Percentiles rank a stretch among this genome's conserved stretches.
These are phyloP conservation scores for Symbiodinium pilosum DNA, from an alignment of 73 alveolate genomes.

Conservation along the genomic window DNA sequence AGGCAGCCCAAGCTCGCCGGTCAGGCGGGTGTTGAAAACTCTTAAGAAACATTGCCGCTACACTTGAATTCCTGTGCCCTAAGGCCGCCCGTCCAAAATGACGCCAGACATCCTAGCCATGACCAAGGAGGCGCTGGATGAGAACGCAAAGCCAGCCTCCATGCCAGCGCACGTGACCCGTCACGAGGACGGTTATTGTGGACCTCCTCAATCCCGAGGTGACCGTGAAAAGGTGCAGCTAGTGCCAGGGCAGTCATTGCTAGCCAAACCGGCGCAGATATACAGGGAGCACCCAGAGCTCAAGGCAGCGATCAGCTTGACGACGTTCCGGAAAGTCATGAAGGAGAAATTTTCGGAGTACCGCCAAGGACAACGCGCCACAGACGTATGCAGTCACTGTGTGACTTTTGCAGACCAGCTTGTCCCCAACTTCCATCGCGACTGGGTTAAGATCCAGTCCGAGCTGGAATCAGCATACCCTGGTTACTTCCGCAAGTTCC, in stretches of 20 bases:
- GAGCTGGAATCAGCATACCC: neutral
- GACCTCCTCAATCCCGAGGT: neutral
- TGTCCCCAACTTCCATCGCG: neutral
- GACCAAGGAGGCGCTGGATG: neutral
- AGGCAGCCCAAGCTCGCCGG: neutral
- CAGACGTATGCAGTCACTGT: neutral
- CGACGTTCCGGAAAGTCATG: neutral
- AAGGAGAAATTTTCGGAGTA: neutral
- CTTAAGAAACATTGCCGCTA: no score
- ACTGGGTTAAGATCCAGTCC: neutral
- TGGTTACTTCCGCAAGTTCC: neutral
- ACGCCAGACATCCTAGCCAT: neutral
- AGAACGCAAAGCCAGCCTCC: neutral
- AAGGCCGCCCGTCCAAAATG: neutral
- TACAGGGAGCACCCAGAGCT: slow-evolving; percentile 13
- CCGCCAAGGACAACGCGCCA: slow-evolving; percentile 6
- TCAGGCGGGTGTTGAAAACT: no score
- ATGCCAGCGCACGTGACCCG: neutral
- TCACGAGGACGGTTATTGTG: neutral
- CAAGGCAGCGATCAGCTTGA: neutral
- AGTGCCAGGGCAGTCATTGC: neutral
- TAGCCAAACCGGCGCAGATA: neutral
- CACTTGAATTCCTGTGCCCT: no score
- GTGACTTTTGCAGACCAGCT: neutral
- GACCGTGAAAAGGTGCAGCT: neutral